phyloP scores from a whole-genome alignment of 2,329 filamentous ascomycete species.

The Cladosporium sp. region DNA sequence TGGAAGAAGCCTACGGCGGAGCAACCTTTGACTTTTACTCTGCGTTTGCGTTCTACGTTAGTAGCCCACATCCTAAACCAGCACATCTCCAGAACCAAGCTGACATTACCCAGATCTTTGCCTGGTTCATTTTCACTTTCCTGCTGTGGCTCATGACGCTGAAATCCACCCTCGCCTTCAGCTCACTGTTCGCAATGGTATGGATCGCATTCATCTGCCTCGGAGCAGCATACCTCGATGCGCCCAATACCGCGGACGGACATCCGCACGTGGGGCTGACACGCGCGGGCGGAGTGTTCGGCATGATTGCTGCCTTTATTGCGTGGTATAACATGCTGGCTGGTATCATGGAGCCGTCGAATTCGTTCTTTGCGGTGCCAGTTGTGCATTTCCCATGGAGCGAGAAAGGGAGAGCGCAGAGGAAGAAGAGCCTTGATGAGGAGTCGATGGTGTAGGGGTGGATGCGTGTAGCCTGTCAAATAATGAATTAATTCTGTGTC shows the following conservation, averaged over 20 bases:
- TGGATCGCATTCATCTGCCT: conserved; percentile 45
- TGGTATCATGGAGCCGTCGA: conserved; percentile 67
- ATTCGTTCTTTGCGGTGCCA: conserved; percentile 32
- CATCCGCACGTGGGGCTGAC: conserved; percentile 38
- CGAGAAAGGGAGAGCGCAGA: conserved; percentile 28
- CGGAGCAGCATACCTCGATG: conserved; percentile 14
- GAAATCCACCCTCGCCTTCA: conserved; percentile 76
- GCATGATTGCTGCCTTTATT: conserved; percentile 75
- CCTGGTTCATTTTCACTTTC: conserved; percentile 85
- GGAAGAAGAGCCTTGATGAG: conserved; percentile 14
- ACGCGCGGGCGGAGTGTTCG: conserved; percentile 75
- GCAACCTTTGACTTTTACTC: conserved; percentile 51
- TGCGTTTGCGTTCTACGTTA: conserved; percentile 72
- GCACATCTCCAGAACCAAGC: background rate
- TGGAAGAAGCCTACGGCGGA: conserved; percentile 49
- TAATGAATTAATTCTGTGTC: background rate
- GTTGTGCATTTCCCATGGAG: conserved; percentile 41
- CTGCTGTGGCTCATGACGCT: conserved; percentile 73
- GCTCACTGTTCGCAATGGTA: conserved; percentile 73
- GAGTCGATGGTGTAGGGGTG: conserved; percentile 4
- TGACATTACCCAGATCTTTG: conserved; percentile 31
- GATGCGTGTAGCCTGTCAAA: background rate
- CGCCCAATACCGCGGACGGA: conserved; percentile 43
- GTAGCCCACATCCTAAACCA: conserved; percentile 27
- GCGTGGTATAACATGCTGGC: conserved; percentile 58